A percentile compares a stretch with the other conserved stretches of the same genome.
Conservation (phyloP, 2,329 filamentous ascomycete species). For the Alternaria sp. region DNA sequence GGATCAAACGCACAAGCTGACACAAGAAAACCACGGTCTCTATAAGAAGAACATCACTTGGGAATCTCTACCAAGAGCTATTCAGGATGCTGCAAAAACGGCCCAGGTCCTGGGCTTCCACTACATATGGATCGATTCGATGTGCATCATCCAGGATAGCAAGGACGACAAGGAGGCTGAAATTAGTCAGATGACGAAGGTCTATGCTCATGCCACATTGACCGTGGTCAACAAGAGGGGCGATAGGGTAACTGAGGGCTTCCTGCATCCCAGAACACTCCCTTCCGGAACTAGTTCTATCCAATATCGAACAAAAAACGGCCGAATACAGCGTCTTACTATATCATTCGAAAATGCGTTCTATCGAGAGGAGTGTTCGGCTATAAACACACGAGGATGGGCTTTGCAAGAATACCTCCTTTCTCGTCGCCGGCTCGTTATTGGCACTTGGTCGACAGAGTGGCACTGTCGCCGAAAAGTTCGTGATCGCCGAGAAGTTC, state of each 20-base stretch:
- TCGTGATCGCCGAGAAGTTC: too few relatives aligned
- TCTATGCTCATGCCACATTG: not conserved
- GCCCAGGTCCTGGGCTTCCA: not conserved
- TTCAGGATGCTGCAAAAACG: not conserved
- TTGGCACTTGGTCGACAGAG: not conserved
- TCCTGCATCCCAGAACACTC: not conserved
- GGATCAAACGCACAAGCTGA: not conserved
- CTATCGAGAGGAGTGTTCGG: too few relatives aligned
- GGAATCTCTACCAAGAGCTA: not conserved
- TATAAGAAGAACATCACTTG: not conserved
- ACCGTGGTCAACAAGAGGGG: not conserved
- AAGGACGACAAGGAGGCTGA: not conserved
- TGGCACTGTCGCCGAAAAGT: fast-evolving
- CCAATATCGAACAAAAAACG: fast-evolving
- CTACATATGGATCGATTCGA: not conserved
- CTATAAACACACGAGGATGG: not conserved
- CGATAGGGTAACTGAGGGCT: not conserved
- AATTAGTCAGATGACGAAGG: not conserved
- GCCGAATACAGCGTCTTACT: fast-evolving
- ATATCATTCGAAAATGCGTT: too few relatives aligned
- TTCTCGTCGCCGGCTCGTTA: not conserved
- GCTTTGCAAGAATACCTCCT: not conserved
- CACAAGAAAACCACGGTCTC: not conserved
- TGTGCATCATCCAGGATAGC: not conserved
- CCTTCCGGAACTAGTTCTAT: not conserved